Evolutionary conservation across 1,139 yeast species (phyloP).

Genomic region (Petasospora rhodanensis): DNA sequence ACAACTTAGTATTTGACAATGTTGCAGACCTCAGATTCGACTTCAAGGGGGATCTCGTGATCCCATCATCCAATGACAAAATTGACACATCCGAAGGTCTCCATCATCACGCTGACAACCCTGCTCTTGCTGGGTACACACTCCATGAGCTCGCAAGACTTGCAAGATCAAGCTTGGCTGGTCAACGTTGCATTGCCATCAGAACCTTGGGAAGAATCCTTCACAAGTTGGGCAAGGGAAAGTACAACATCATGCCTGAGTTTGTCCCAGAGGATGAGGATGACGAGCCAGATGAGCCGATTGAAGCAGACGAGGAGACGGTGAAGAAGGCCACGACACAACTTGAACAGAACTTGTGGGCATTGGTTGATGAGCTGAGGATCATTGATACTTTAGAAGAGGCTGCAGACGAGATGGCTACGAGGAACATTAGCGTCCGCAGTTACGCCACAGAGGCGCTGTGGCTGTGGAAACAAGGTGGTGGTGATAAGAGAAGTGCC

Average conservation of each 20-base stretch:
- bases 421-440: conserved; percentile 69
- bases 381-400: conserved; percentile 69
- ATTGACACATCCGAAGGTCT: conserved; percentile 64
- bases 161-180: conserved; percentile 71
- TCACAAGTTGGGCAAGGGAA: conserved; percentile 69
- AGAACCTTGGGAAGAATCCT: conserved; percentile 84
- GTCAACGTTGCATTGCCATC: conserved; percentile 83
- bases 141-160: conserved; percentile 76
- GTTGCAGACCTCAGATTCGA: conserved; percentile 78
- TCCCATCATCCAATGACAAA: conserved; percentile 39
- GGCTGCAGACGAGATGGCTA: conserved; percentile 65
- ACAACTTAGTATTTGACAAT: conserved; percentile 46
- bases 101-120: conserved; percentile 88
- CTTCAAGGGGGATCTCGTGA: conserved; percentile 73
- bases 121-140: conserved; percentile 91
- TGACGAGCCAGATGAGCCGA: conserved; percentile 31
- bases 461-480: conserved; percentile 89
- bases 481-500: conserved; percentile 41
- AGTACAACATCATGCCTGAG: conserved; percentile 45
- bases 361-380: conserved; percentile 58
- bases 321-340: conserved; percentile 37
- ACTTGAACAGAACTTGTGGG: conserved; percentile 72
- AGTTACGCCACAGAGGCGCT: conserved; percentile 89
- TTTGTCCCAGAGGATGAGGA: conserved; percentile 29
- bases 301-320: conserved; percentile 32